Evolutionary conservation across 2,329 filamentous ascomycete genomes (phyloP).

Genomic region (Xylariaceae sp.): DNA sequence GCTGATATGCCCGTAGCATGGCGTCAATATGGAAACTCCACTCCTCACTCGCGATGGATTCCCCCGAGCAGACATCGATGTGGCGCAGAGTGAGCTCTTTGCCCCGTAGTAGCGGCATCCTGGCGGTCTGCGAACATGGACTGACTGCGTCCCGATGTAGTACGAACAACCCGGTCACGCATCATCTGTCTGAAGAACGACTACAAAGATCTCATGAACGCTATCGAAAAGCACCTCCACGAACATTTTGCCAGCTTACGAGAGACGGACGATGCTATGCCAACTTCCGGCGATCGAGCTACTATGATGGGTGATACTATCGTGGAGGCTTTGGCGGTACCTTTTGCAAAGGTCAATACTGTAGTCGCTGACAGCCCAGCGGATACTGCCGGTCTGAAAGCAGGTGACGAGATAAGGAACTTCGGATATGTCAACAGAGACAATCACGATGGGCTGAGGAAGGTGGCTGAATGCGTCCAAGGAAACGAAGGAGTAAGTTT

Average conservation of each 20-base stretch:
- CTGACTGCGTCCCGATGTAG: constrained; percentile 40
- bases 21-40: constrained; percentile 84
- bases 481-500: constrained; percentile 79
- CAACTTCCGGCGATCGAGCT: constrained; percentile 20
- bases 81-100: constrained; percentile 71
- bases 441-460: constrained; percentile 81
- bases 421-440: constrained; percentile 80
- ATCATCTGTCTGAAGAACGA: constrained; percentile 91
- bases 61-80: constrained; percentile 87
- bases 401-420: constrained; percentile 73
- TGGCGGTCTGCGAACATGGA: neutral
- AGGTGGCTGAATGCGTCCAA: constrained; percentile 84
- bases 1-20: constrained; percentile 56
- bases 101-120: neutral
- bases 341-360: constrained; percentile 87
- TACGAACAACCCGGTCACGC: constrained; percentile 84
- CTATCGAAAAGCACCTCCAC: constrained; percentile 81
- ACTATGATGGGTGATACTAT: constrained; percentile 31
- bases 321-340: constrained; percentile 35
- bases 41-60: constrained; percentile 87
- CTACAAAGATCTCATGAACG: constrained; percentile 80
- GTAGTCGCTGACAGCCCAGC: constrained; percentile 77
- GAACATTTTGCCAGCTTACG: constrained; percentile 75
- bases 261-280: constrained; percentile 40
- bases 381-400: constrained; percentile 70